These are phyloP conservation scores for Dryas integrifolia DNA, from an alignment of 331 rosid genomes.

Conservation along the genomic window DNA sequence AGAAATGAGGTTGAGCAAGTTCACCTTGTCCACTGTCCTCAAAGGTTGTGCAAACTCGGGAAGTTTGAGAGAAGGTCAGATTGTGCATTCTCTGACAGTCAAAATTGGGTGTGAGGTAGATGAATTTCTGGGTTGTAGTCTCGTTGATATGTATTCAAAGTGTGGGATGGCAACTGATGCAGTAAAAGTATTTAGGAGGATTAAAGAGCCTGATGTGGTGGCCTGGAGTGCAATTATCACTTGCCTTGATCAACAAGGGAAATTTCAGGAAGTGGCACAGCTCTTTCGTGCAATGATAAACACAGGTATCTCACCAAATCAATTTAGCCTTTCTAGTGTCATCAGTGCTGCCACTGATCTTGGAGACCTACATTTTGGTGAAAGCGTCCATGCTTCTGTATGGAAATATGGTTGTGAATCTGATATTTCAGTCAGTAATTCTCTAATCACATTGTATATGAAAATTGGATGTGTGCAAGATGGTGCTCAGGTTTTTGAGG, in stretches of 20 bases:
- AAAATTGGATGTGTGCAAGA: slow-evolving; percentile 39
- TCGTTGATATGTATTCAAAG: slow-evolving; percentile 51
- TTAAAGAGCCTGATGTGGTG: slow-evolving; percentile 52
- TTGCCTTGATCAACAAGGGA: slow-evolving; percentile 58
- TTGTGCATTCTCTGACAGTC: slow-evolving; percentile 42
- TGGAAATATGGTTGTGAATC: slow-evolving; percentile 48
- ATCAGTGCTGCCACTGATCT: slow-evolving; percentile 45
- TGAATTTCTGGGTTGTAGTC: slow-evolving; percentile 46
- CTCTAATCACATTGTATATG: slow-evolving; percentile 56
- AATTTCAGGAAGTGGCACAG: slow-evolving; percentile 39
- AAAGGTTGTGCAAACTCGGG: slow-evolving; percentile 52
- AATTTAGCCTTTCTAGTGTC: slow-evolving; percentile 48
- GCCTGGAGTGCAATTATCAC: slow-evolving; percentile 60
- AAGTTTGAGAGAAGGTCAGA: slow-evolving; percentile 44
- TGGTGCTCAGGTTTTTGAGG: slow-evolving; percentile 43
- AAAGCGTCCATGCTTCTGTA: slow-evolving; percentile 51
- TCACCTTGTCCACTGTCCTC: slow-evolving; percentile 46
- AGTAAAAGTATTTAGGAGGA: slow-evolving; percentile 38
- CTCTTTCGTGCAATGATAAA: slow-evolving; percentile 45
- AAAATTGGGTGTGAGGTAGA: slow-evolving; percentile 51
- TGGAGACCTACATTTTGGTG: slow-evolving; percentile 41
- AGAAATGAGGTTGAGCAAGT: slow-evolving; percentile 38
- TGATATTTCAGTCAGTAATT: slow-evolving; percentile 42
- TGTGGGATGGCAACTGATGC: slow-evolving; percentile 46
- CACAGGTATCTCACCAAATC: slow-evolving; percentile 41